phyloP scores from a whole-genome alignment of 371 early-diverging fungal species.

The Rhizopus arrhizus region DNA sequence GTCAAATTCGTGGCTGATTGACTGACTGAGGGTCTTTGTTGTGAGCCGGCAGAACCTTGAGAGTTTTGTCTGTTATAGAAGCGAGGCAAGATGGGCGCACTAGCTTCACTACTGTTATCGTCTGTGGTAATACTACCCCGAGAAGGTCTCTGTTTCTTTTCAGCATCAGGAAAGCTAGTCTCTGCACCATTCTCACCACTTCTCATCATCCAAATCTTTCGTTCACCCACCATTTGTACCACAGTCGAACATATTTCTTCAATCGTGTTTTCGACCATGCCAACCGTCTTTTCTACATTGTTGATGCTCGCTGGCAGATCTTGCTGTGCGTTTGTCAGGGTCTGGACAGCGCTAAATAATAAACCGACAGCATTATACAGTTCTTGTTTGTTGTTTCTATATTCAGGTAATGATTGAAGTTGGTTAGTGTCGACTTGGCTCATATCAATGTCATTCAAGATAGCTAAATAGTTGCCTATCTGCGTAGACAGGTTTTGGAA shows the following conservation, averaged over 20 bases:
- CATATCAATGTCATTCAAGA: constrained; percentile 43
- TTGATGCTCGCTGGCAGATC: constrained; percentile 33
- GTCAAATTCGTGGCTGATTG: constrained; percentile 6
- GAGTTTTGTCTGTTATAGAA: constrained; percentile 17
- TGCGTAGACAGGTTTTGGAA: constrained; percentile 55
- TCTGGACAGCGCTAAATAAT: constrained; percentile 67
- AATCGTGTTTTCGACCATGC: constrained; percentile 46
- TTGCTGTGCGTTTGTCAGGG: constrained; percentile 53
- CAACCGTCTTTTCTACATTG: constrained; percentile 48
- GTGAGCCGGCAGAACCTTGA: constrained; percentile 3
- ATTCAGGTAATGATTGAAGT: constrained; percentile 55
- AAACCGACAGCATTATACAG: constrained; percentile 71
- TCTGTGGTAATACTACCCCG: constrained; percentile 18
- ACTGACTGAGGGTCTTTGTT: constrained; percentile 21
- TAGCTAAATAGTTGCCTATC: constrained; percentile 43
- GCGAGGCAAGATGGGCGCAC: constrained; percentile 8
- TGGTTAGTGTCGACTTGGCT: constrained; percentile 30
- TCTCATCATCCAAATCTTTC: constrained; percentile 40
- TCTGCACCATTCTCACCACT: constrained; percentile 24
- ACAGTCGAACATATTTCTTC: constrained; percentile 39
- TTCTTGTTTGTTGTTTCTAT: constrained; percentile 65
- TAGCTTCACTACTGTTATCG: constrained; percentile 5
- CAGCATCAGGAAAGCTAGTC: constrained; percentile 12
- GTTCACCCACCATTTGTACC: constrained; percentile 42
- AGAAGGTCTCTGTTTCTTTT: constrained; percentile 18